phyloP scores from a whole-genome alignment of 148 eudicot genomes.

The Rhododendron henanense region DNA sequence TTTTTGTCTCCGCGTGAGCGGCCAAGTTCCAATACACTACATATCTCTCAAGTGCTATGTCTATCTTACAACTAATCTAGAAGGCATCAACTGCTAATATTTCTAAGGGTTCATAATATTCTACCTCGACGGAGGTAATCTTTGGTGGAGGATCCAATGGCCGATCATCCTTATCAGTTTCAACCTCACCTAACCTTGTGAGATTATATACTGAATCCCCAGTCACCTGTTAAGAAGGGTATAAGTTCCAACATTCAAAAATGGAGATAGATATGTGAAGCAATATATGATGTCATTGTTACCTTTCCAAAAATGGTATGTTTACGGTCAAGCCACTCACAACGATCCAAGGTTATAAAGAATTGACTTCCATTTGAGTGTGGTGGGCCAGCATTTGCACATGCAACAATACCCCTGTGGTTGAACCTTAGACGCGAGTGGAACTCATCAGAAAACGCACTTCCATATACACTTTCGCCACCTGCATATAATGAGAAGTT shows the following conservation, averaged over 20 bases:
- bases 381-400: conserved; percentile 82
- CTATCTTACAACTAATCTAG: not conserved
- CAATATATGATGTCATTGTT: conserved; percentile 6
- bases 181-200: conserved; percentile 75
- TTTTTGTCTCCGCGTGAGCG: not conserved
- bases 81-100: not conserved
- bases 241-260: not conserved
- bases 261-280: not conserved
- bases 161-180: conserved; percentile 76
- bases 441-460: conserved; percentile 73
- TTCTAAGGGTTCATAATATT: not conserved
- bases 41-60: not conserved
- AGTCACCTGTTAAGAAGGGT: conserved; percentile 58
- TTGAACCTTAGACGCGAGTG: conserved; percentile 93
- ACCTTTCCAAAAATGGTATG: conserved; percentile 98
- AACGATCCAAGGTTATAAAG: conserved; percentile 81
- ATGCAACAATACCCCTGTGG: conserved; percentile 94
- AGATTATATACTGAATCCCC: conserved; percentile 96
- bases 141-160: conserved; percentile 88
- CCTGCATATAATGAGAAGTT: conserved; percentile 37
- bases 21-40: not conserved
- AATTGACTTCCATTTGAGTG: conserved; percentile 96
- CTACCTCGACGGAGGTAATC: conserved; percentile 75
- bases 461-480: conserved; percentile 96
- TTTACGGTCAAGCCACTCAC: conserved; percentile 96